Evolutionary conservation across 768 basidiomycete species (phyloP).

Genomic region (Naganishia friedmannii): DNA sequence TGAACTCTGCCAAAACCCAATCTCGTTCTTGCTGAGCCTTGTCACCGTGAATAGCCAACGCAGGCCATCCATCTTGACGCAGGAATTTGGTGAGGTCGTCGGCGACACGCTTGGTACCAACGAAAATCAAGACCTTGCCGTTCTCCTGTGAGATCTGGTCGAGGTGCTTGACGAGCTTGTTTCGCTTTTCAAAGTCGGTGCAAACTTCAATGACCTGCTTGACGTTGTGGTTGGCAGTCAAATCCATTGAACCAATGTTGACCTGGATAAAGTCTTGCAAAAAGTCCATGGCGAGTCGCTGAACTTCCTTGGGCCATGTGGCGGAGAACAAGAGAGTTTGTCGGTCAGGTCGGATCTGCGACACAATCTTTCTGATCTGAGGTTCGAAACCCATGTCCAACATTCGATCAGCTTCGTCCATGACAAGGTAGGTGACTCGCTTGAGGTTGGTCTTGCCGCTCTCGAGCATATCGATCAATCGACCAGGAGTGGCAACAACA

Average conservation of each 20-base stretch:
- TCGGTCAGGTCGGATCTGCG: conserved; percentile 94
- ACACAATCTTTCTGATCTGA: conserved; percentile 95
- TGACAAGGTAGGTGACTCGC: conserved; percentile 93
- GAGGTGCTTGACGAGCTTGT: conserved; percentile 91
- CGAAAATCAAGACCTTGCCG: conserved; percentile 98
- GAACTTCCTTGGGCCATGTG: conserved; percentile 99
- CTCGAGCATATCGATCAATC: conserved; percentile 98
- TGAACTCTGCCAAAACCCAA: conserved; percentile 98
- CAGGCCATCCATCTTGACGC: conserved; percentile 99
- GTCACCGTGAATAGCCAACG: conserved; percentile 97
- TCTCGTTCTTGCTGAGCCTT: conserved; percentile 78
- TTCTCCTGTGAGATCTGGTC: conserved; percentile 95
- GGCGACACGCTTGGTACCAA: conserved; percentile 93
- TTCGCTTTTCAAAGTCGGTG: conserved; percentile 95
- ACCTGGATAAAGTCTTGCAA: conserved; percentile 94
- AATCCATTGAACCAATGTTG: conserved; percentile 97
- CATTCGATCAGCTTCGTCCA: conserved; percentile 99
- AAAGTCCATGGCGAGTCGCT: conserved; percentile 97
- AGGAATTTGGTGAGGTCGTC: conserved; percentile 94
- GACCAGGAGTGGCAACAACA: conserved; percentile 99
- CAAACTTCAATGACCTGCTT: conserved; percentile 92
- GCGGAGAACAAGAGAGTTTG: conserved; percentile 99
- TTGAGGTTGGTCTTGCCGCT: conserved; percentile 92
- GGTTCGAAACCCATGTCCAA: conserved; percentile 99
- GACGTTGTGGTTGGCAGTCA: conserved; percentile 98